Percentiles rank a stretch among this genome's conserved stretches.
Conservation (phyloP, 176 grass and related monocot species). For the Carex littledalei region DNA sequence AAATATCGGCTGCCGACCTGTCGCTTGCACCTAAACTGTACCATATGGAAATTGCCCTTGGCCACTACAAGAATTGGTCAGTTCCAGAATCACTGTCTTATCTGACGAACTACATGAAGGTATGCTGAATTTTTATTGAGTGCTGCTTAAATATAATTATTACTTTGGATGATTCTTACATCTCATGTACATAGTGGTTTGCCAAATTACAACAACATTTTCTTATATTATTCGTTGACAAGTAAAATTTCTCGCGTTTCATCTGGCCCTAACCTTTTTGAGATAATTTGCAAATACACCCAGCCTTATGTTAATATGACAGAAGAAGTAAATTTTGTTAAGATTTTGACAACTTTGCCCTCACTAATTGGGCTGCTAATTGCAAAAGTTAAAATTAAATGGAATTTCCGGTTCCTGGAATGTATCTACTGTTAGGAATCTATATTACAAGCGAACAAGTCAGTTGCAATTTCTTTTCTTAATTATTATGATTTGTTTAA, state of each 20-base stretch:
- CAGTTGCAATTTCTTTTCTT: neutral
- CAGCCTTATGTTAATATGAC: neutral
- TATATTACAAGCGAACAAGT: neutral
- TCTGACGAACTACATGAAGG: slow-evolving; percentile 82
- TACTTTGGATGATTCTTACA: neutral
- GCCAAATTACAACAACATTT: neutral
- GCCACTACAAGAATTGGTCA: slow-evolving; percentile 91
- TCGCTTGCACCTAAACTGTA: slow-evolving; percentile 82
- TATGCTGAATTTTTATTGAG: slow-evolving; percentile 4
- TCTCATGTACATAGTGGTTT: neutral
- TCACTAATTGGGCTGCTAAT: neutral
- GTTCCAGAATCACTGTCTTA: slow-evolving; percentile 70
- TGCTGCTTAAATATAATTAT: neutral
- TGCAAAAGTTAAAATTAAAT: neutral
- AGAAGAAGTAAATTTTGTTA: neutral
- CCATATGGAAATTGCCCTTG: slow-evolving; percentile 87
- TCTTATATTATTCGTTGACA: neutral
- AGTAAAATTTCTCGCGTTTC: neutral
- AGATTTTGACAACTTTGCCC: neutral
- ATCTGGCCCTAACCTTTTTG: neutral
- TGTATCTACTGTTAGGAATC: neutral
- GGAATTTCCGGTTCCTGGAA: neutral
- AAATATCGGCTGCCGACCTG: slow-evolving; percentile 68
- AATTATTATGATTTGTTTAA: neutral
- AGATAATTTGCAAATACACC: neutral